These are phyloP conservation scores for Globisporangium cystogenes DNA, from an alignment of 352 stramenopile species.

Conservation along the genomic window DNA sequence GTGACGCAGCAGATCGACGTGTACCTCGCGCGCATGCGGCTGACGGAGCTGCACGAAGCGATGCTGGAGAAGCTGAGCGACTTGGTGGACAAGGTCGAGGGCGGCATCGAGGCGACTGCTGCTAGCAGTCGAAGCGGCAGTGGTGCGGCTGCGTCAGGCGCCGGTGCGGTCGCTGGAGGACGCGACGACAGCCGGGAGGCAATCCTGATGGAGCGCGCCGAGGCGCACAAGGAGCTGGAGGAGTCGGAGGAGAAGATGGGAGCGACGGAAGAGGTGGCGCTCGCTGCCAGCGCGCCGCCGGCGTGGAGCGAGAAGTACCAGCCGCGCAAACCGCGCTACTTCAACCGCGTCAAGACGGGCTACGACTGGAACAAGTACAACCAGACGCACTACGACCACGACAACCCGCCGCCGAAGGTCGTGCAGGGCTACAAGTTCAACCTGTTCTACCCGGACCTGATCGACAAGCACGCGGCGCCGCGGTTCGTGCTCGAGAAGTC, in stretches of 20 bases:
- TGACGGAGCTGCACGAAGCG: slow-evolving; percentile 91
- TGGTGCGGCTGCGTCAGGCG: slow-evolving; percentile 7
- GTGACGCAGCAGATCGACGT: slow-evolving; percentile 92
- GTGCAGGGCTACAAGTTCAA: slow-evolving; percentile 99
- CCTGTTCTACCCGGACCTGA: slow-evolving; percentile 99
- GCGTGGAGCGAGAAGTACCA: slow-evolving; percentile 97
- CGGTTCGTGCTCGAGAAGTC: slow-evolving; percentile 94
- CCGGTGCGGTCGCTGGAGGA: slow-evolving; percentile 12
- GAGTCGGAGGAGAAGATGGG: slow-evolving; percentile 78
- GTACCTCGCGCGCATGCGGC: slow-evolving; percentile 82
- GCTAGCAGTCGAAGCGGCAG: slow-evolving; percentile 9
- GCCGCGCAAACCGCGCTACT: slow-evolving; percentile 97
- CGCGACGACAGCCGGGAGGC: slow-evolving; percentile 63
- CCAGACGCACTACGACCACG: slow-evolving; percentile 99
- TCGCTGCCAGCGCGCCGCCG: slow-evolving; percentile 55
- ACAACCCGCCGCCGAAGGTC: slow-evolving; percentile 99
- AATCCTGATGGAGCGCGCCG: slow-evolving; percentile 54
- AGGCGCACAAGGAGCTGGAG: slow-evolving; percentile 57
- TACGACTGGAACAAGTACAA: slow-evolving; percentile 99
- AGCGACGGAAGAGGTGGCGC: slow-evolving; percentile 88
- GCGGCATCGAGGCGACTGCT: neutral
- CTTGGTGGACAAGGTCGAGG: slow-evolving; percentile 38
- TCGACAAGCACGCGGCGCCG: slow-evolving; percentile 95
- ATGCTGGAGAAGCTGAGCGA: slow-evolving; percentile 93
- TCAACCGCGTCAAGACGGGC: slow-evolving; percentile 98